phyloP scores from a whole-genome alignment of 1,284 basidiomycete species.

The Coniophora puteana region DNA sequence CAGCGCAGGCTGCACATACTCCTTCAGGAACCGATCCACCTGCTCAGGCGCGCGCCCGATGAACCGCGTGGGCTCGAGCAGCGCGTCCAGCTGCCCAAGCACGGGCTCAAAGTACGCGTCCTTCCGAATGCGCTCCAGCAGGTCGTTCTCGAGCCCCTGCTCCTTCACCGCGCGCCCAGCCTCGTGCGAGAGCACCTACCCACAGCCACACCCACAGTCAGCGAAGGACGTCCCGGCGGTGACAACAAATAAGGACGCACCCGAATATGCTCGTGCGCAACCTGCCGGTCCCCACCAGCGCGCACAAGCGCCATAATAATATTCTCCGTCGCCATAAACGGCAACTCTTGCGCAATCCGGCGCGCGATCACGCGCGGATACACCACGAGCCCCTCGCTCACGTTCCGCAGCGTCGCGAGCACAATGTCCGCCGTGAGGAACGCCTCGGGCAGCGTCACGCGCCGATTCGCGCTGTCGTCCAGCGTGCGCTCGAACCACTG shows the following conservation, averaged over 20 bases:
- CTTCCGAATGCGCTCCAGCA: slow-evolving; percentile 82
- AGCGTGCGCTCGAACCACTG: slow-evolving; percentile 98
- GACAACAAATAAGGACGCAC: slow-evolving; percentile 41
- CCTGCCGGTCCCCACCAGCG: slow-evolving; percentile 91
- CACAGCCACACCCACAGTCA: slow-evolving; percentile 4
- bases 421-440: slow-evolving; percentile 98
- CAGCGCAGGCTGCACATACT: slow-evolving; percentile 90
- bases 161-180: slow-evolving; percentile 95
- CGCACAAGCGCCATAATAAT: slow-evolving; percentile 99
- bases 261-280: slow-evolving; percentile 94
- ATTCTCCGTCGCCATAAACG: slow-evolving; percentile 99
- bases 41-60: slow-evolving; percentile 91
- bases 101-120: slow-evolving; percentile 66
- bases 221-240: slow-evolving; percentile 14
- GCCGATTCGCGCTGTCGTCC: slow-evolving; percentile 95
- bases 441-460: slow-evolving; percentile 94
- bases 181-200: slow-evolving; percentile 87
- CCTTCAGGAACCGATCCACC: slow-evolving; percentile 84
- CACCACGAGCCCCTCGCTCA: slow-evolving; percentile 96
- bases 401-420: slow-evolving; percentile 92
- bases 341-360: slow-evolving; percentile 91
- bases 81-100: slow-evolving; percentile 57
- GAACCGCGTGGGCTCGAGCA: slow-evolving; percentile 84
- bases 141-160: slow-evolving; percentile 92
- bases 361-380: slow-evolving; percentile 95